A percentile compares a stretch with the other conserved stretches of the same genome.
Conservation (phyloP, 768 basidiomycete genomes). For the Saitozyma sp. region DNA sequence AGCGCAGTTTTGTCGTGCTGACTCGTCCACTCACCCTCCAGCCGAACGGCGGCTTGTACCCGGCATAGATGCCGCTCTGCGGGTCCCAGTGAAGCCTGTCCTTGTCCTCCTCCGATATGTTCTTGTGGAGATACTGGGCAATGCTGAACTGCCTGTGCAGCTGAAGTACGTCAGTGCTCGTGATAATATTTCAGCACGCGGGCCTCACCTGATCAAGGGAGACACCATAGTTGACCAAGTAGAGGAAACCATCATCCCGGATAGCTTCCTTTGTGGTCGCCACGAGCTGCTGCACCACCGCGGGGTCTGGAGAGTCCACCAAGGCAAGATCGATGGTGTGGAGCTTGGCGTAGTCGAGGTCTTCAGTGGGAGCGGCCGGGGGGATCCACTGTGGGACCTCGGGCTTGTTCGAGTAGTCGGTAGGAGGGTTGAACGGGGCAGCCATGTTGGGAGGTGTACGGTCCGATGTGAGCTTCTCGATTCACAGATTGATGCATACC, state of each 20-base stretch:
- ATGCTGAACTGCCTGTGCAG: constrained; percentile 33
- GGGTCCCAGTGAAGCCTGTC: constrained; percentile 26
- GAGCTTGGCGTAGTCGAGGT: constrained; percentile 29
- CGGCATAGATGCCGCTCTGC: constrained; percentile 24
- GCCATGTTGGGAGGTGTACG: constrained; percentile 14
- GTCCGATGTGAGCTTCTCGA: not conserved
- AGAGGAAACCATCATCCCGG: constrained; percentile 32
- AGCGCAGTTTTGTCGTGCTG: not conserved
- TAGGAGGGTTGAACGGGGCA: constrained; percentile 28
- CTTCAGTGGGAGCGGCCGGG: constrained; percentile 8
- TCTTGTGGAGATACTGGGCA: constrained; percentile 28
- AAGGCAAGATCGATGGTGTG: constrained; percentile 27
- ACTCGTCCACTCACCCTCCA: not conserved
- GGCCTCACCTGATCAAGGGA: constrained; percentile 23
- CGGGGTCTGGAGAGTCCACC: constrained; percentile 22
- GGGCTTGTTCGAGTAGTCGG: constrained; percentile 12
- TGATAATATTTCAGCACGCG: no score
- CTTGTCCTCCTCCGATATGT: constrained; percentile 33
- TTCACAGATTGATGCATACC: no score
- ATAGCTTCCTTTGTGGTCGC: constrained; percentile 24
- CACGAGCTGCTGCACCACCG: constrained; percentile 18
- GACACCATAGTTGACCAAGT: constrained; percentile 28
- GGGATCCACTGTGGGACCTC: constrained; percentile 18
- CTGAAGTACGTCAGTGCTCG: constrained; percentile 7
- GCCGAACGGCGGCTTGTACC: constrained; percentile 28